Base-by-base conservation (phyloP, 345 rosid genomes). In the Pseudoturritis turrita region DNA sequence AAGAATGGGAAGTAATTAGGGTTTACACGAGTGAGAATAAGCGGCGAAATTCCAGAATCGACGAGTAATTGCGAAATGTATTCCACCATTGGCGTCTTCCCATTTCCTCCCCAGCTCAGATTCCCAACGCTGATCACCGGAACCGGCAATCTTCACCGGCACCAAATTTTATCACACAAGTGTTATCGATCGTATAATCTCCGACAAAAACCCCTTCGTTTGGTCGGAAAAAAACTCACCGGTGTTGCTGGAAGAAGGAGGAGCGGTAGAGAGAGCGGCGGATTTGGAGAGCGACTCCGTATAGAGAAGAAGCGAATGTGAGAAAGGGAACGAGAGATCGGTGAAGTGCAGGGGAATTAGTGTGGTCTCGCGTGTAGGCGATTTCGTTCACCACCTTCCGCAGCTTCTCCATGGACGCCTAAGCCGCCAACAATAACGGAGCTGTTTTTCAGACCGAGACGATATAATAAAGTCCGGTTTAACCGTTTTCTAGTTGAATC, bases 51-150 rank as follows among this genome's bases (percentile, higher is more conserved):
- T 60, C 86, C 88, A 57, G 74, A 85, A 79, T 81, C 78, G 67
- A 83, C 81, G 44, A 88, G 76, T 21, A 28, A 62, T 9, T 52
- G 75, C 1, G 92, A 83, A 62, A 89, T 79, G 82, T 78, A 84
- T 77, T 89, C 91, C 58, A 83, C 95, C 98, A 89, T 89, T 10
- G 98, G 95, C n/a, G 96, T 92, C 87, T 92, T 92, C 63, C 98
- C 96, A 56, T 85, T 88, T 57, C 95, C 96, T 79, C 96, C 96
- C 98, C 98, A 92, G 8, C 89, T 89, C 77, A 92, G 75, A 78
- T 92, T 92, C 63, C 96, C 98, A 11, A 89, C 92, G 63, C 98
- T 88, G 71, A 88, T 92, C 73, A 89, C 96, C 35, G 95, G 95
- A 72, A 92, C 83, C 0, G 89, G 89, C 74, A 89, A 71, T 78